phyloP scores from a whole-genome alignment of 768 basidiomycete genomes.

The Collybia nuda region DNA sequence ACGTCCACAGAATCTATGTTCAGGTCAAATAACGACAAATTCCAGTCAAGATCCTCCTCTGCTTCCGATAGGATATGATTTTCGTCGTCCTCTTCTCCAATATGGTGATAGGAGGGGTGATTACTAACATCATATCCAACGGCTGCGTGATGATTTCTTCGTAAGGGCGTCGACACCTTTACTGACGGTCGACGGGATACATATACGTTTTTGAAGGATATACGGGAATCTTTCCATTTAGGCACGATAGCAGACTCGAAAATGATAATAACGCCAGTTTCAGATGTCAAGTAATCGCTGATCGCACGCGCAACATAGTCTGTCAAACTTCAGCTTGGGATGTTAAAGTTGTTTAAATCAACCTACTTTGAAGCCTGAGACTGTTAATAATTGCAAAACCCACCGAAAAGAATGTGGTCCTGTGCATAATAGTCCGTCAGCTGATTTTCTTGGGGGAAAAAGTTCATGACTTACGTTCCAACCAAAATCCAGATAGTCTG shows the following conservation, averaged over 20 bases:
- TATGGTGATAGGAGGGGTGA: slow-evolving; percentile 68
- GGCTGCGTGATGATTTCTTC: slow-evolving; percentile 51
- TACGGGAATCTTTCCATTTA: slow-evolving; percentile 93
- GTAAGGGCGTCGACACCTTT: slow-evolving; percentile 14
- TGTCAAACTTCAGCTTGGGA: slow-evolving; percentile 25
- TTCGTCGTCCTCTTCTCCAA: slow-evolving; percentile 60
- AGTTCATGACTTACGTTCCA: slow-evolving; percentile 70
- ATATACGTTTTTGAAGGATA: slow-evolving; percentile 97
- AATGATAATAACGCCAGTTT: slow-evolving; percentile 91
- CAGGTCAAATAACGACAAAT: slow-evolving; percentile 91
- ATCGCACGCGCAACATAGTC: slow-evolving; percentile 85
- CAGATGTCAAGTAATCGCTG: slow-evolving; percentile 89
- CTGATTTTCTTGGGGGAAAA: not conserved
- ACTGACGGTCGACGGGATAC: slow-evolving; percentile 65
- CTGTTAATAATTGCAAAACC: slow-evolving; percentile 89
- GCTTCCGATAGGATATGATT: slow-evolving; percentile 23
- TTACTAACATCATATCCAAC: slow-evolving; percentile 76
- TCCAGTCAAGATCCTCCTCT: slow-evolving; percentile 53
- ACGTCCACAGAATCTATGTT: slow-evolving; percentile 96
- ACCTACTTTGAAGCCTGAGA: slow-evolving; percentile 75
- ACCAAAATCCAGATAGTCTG: slow-evolving; percentile 95
- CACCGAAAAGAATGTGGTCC: slow-evolving; percentile 95
- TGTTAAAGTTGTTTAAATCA: not conserved
- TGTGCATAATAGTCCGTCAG: slow-evolving; percentile 21
- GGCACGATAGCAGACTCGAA: slow-evolving; percentile 99